Percentiles rank a stretch among this genome's conserved stretches.
These are phyloP conservation scores for Phaffia rhodozyma DNA, from an alignment of 1,284 basidiomycete genomes.

Conservation along the genomic window DNA sequence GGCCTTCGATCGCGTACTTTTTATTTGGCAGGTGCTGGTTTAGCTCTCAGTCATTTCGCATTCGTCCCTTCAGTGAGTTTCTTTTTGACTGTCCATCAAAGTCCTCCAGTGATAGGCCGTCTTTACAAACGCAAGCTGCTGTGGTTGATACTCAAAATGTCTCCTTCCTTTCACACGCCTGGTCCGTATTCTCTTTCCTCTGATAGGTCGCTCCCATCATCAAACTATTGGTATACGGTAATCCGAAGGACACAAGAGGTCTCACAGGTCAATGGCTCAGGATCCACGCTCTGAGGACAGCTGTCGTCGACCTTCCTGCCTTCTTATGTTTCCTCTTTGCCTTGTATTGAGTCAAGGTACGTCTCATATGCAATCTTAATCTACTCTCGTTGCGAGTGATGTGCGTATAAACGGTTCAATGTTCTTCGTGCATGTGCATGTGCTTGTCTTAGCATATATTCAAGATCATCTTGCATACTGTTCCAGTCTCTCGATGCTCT, in stretches of 20 bases:
- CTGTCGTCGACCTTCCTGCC: neutral
- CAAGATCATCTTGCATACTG: no score
- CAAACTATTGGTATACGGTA: neutral
- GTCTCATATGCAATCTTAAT: no score
- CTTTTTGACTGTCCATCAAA: no score
- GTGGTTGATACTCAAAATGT: neutral
- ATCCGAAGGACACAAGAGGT: neutral
- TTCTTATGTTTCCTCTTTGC: constrained; percentile 2
- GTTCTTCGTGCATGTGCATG: no score
- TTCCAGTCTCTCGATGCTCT: no score
- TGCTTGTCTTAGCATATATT: no score
- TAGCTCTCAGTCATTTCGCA: neutral
- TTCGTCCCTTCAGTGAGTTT: neutral
- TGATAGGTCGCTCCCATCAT: neutral
- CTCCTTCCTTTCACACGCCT: neutral
- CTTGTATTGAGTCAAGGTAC: no score
- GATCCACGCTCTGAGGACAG: neutral
- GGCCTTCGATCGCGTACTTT: neutral
- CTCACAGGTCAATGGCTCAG: neutral
- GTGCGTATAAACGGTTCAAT: no score
- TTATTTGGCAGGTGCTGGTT: neutral
- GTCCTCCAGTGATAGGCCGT: neutral
- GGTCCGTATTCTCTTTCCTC: no score
- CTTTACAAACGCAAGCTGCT: neutral
- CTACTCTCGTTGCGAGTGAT: no score